These are phyloP conservation scores for Actinidia arguta DNA, from an alignment of 179 eudicot genomes.

Conservation along the genomic window DNA sequence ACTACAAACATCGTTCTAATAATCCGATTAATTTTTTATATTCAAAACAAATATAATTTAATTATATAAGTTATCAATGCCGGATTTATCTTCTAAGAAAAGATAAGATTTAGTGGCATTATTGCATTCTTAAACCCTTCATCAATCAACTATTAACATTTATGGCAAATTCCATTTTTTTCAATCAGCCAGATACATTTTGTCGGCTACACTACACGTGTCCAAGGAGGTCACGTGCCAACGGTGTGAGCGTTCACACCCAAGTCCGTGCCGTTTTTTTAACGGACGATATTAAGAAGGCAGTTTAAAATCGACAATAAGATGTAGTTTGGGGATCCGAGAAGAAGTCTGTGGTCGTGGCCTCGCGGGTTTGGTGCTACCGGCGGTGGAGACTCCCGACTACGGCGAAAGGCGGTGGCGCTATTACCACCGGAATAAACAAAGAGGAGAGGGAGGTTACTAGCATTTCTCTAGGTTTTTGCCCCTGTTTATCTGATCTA, in stretches of 20 bases:
- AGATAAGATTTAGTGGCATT: too few relatives aligned
- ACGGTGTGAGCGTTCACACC: not conserved
- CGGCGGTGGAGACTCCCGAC: not conserved
- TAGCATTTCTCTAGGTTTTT: conserved; percentile 22
- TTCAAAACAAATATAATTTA: too few relatives aligned
- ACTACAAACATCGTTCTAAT: too few relatives aligned
- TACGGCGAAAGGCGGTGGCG: conserved; percentile 3
- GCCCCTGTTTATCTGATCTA: conserved; percentile 13
- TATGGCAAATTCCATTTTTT: too few relatives aligned
- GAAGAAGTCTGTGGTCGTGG: conserved; percentile 1
- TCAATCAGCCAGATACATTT: not conserved
- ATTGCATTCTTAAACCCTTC: too few relatives aligned
- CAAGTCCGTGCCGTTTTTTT: not conserved
- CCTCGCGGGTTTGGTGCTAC: not conserved
- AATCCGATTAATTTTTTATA: too few relatives aligned
- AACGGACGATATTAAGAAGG: conserved; percentile 9
- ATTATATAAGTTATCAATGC: too few relatives aligned
- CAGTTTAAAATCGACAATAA: not conserved
- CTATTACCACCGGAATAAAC: not conserved
- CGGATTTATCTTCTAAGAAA: too few relatives aligned
- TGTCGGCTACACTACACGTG: not conserved
- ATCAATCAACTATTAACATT: too few relatives aligned
- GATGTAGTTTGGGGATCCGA: not conserved
- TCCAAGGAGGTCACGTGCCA: not conserved
- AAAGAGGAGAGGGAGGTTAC: not conserved